Evolutionary conservation across 345 rosid species (phyloP).

Genomic region (Citrus australasica): DNA sequence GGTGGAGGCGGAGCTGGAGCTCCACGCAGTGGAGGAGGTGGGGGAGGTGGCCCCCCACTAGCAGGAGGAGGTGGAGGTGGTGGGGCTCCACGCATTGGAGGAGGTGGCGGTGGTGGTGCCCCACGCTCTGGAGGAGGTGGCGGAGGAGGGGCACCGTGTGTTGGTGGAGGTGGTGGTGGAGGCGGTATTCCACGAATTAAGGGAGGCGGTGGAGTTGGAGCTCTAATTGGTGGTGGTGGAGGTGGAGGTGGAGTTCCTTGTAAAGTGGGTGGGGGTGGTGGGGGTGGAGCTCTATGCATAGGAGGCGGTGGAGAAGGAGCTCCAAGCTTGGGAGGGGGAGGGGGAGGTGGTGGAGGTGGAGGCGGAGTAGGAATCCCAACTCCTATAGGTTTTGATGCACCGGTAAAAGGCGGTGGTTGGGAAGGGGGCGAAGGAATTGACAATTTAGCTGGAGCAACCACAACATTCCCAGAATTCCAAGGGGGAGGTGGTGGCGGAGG

Average conservation of each 20-base stretch:
- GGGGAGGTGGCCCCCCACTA: conserved; percentile 18
- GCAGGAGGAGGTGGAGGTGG: conserved; percentile 32
- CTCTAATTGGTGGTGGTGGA: conserved; percentile 23
- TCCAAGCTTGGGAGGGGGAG: background rate
- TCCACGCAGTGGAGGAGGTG: conserved; percentile 29
- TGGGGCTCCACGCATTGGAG: conserved; percentile 16
- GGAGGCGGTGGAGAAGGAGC: conserved; percentile 16
- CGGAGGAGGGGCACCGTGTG: conserved; percentile 24
- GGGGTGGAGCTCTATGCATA: conserved; percentile 26
- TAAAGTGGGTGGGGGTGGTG: conserved; percentile 22
- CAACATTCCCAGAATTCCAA: conserved; percentile 48
- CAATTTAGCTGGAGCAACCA: conserved; percentile 12
- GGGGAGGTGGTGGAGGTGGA: conserved; percentile 20
- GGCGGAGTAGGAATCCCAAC: conserved; percentile 18
- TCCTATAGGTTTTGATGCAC: conserved; percentile 19
- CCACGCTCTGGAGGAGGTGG: conserved; percentile 6
- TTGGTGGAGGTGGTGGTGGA: conserved; percentile 13
- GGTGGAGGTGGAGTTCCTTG: conserved; percentile 15
- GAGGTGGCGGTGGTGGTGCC: conserved; percentile 28
- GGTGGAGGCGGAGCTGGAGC: conserved; percentile 41
- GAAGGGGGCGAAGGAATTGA: conserved; percentile 21
- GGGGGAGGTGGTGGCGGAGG: conserved; percentile 56
- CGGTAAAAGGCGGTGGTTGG: conserved; percentile 23
- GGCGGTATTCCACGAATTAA: conserved; percentile 23
- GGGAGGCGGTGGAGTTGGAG: conserved; percentile 37